These are phyloP conservation scores for Suillus fuscotomentosus DNA, from an alignment of 768 basidiomycete genomes.

Conservation along the genomic window DNA sequence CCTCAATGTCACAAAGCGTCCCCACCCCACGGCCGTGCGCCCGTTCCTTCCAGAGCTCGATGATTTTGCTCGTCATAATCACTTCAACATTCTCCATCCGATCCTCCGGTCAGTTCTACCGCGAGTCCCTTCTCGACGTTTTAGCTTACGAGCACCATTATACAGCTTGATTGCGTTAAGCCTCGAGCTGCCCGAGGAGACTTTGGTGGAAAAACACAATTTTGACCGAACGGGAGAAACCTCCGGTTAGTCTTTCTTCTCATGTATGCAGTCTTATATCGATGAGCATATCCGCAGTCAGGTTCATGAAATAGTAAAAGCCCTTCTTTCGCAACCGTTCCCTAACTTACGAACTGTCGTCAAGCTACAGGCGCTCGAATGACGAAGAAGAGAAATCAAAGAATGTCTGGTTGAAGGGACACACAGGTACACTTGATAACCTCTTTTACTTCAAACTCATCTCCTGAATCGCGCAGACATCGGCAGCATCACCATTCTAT, in stretches of 20 bases:
- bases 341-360: neutral
- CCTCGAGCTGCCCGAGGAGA: constrained; percentile 33
- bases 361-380: constrained; percentile 30
- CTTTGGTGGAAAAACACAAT: constrained; percentile 28
- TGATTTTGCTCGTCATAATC: constrained; percentile 28
- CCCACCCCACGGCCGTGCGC: constrained; percentile 26
- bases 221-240: constrained; percentile 28
- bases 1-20: constrained; percentile 21
- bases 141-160: neutral
- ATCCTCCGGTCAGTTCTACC: constrained; percentile 19
- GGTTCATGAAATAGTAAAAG: constrained; percentile 39
- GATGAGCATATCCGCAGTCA: constrained; percentile 18
- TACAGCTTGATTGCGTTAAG: constrained; percentile 32
- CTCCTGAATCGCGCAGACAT: constrained; percentile 22
- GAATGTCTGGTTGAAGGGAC: constrained; percentile 37
- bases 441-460: neutral
- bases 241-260: constrained; percentile 19
- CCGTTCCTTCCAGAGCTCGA: constrained; percentile 30
- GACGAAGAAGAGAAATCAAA: constrained; percentile 6
- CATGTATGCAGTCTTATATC: neutral
- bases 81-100: constrained; percentile 27
- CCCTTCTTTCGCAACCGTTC: neutral
- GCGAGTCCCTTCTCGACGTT: neutral
- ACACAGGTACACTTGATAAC: constrained; percentile 25
- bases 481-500: constrained; percentile 34